Evolutionary conservation across 75 land plant species (phyloP), one percentile per base, ranked within the genome.

Genomic region (Pinus albicaulis): DNA sequence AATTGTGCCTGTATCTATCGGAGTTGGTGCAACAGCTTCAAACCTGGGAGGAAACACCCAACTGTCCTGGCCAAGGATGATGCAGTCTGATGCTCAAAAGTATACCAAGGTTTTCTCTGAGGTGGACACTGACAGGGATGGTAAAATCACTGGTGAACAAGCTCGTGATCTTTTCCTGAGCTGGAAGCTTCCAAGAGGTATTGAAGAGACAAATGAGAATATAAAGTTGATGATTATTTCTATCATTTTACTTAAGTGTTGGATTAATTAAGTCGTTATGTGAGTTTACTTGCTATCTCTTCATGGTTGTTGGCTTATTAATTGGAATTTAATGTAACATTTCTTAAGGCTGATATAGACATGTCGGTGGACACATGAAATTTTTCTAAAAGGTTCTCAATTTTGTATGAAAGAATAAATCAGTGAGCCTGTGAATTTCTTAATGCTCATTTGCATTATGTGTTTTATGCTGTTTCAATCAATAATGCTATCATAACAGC

Each of bases 101-200:
- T 96, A 96, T 73, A 84, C 81, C 3, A 85, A 83, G 53, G 87
- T 96, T 25, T 96, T 96, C 79, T 26, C 82, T 59, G 87, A 90
- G 77, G 99, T 89, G 65, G 99, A 96, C 80, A 90, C 78, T 7
- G 99, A 96, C 57, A 89, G 88, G 76, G 99, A 96, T 86, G 99
- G 99, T 41, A 96, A 89, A 77, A 96, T 96, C 22, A 90, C 91
- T 63, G 99, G 99, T 62, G 85, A 78, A 57, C 83, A 96, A 80
- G 99, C 99, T 55, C 92, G 92, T 11, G 87, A 89, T 72, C 85
- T 96, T 26, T 96, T 96, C 71, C 77, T 96, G 34, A 92, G 98
- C 80, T 96, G 99, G 99, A 78, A 87, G 62, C 80, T 96, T 57
- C 99, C 97, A 19, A 86, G 92, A 94, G 99, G 99, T 94, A 76